Percentiles rank a stretch among this genome's conserved stretches.
Evolutionary conservation across 345 rosid species (phyloP).

Genomic region (Gossypium sturtianum): DNA sequence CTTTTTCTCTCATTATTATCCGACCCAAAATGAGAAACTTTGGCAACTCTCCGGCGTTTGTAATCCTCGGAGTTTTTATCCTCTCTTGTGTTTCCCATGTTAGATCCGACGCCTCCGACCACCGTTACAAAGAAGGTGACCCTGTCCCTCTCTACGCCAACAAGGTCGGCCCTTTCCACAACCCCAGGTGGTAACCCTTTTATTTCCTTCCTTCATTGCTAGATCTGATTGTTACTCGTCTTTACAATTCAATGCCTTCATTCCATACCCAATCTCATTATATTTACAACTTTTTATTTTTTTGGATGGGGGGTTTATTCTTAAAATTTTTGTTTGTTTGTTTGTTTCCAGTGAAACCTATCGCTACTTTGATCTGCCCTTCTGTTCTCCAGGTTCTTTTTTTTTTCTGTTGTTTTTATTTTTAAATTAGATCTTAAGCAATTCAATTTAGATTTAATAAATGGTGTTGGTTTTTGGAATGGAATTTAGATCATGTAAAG

Average conservation of each 20-base stretch:
- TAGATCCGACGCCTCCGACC: conserved; percentile 62
- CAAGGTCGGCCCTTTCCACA: conserved; percentile 80
- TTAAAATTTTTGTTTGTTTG: conserved; percentile 12
- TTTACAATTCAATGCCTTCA: not conserved
- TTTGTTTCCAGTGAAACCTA: conserved; percentile 66
- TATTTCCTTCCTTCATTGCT: not conserved
- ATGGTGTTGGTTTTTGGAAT: not conserved
- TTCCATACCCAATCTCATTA: not conserved
- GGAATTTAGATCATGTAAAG: conserved; percentile 43
- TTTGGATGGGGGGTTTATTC: not conserved
- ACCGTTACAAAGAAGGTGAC: conserved; percentile 65
- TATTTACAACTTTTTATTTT: not conserved
- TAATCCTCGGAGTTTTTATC: conserved; percentile 35
- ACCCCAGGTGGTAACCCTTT: conserved; percentile 48
- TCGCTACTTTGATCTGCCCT: conserved; percentile 79
- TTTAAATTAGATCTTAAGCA: not conserved
- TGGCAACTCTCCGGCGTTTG: conserved; percentile 20
- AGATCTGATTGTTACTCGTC: not conserved
- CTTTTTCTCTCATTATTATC: not conserved
- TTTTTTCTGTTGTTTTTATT: not conserved
- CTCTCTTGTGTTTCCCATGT: conserved; percentile 27
- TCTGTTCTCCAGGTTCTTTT: conserved; percentile 59
- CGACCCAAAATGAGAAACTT: conserved; percentile 14
- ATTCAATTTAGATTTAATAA: not conserved
- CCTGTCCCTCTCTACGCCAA: conserved; percentile 71